Base-by-base conservation (phyloP, 352 stramenopile species). In the Globisporangium cederbergense region DNA sequence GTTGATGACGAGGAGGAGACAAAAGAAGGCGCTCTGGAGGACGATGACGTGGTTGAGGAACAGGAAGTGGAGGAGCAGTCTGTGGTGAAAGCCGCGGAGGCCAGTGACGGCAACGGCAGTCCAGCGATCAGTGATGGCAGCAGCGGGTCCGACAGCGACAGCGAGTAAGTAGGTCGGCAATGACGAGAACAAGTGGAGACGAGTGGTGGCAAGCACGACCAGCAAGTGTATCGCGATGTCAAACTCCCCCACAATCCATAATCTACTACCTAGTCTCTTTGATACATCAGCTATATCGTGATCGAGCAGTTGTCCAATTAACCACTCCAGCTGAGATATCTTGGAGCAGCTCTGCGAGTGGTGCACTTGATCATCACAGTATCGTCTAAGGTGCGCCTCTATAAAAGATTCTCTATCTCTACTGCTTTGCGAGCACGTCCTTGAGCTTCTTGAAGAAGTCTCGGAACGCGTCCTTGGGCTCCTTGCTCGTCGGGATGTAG, bases 401-500 rank as follows among this genome's bases (percentile, higher is more conserved):
- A 36, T 36, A 36, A 0, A 36, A 8, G 32, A 36, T 36, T 36
- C 32, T 36, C 32, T 36, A 8, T 36, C 32, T 36, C 32, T 52
- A 52, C 13, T 47, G 13, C 22, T 36, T 51, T 36, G 20, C 11
- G 2, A 30, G 59, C 59, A 28, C 16, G 13, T 66, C 38, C 56
- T 65, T 73, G 2, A 83, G 76, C 14, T 78, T 66, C 64, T 90
- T 81, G 58, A 92, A 77, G 45, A 93, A 93, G 43, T 76, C 71
- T 64, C 85, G 79, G 62, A 90, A 78, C 16, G 76, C 73, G 49
- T 93, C 83, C 56, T 93, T 93, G 5, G 80, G 73, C 22, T 90
- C 85, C 64, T 95, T 94, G 68, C 91, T 91, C 8, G 88, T 89
- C 7, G 88, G 86, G 54, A 96, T 91, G 70, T 96, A 96, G 63